These are phyloP conservation scores for Priceomyces carsonii DNA, from an alignment of 805 yeast genomes.

Conservation along the genomic window DNA sequence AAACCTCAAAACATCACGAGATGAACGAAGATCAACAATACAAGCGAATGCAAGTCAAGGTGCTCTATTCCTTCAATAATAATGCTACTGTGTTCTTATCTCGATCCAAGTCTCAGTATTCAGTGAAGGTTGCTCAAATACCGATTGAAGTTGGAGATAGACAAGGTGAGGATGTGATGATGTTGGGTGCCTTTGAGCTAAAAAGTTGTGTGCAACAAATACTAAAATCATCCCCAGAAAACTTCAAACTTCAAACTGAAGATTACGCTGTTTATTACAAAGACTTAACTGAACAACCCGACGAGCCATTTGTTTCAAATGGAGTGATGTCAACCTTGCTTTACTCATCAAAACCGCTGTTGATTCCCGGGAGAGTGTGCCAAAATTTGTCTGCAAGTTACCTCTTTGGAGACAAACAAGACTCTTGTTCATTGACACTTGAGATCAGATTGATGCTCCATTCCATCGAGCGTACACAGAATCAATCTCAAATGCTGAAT, in stretches of 20 bases:
- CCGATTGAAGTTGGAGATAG: conserved; percentile 22
- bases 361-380: conserved; percentile 57
- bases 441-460: conserved; percentile 57
- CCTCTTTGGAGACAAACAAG: conserved; percentile 36
- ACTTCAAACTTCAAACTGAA: conserved; percentile 36
- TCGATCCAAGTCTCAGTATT: conserved; percentile 31
- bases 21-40: conserved; percentile 16
- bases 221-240: conserved; percentile 40
- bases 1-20: conserved; percentile 2
- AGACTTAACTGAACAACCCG: conserved; percentile 49
- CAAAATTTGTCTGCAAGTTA: conserved; percentile 53
- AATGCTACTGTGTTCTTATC: conserved; percentile 44
- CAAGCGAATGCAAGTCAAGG: conserved; percentile 46
- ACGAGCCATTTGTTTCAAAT: conserved; percentile 47
- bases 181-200: conserved; percentile 44
- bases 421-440: conserved; percentile 47
- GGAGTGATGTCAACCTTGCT: conserved; percentile 38
- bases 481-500: conserved; percentile 9
- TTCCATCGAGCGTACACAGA: conserved; percentile 25
- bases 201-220: conserved; percentile 40
- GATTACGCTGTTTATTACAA: conserved; percentile 49
- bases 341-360: conserved; percentile 21
- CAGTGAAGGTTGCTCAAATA: conserved; percentile 40
- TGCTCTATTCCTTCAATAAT: conserved; percentile 45
- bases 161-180: conserved; percentile 28